Base-by-base conservation (phyloP, 179 eudicot genomes). In the Silene coronaria region DNA sequence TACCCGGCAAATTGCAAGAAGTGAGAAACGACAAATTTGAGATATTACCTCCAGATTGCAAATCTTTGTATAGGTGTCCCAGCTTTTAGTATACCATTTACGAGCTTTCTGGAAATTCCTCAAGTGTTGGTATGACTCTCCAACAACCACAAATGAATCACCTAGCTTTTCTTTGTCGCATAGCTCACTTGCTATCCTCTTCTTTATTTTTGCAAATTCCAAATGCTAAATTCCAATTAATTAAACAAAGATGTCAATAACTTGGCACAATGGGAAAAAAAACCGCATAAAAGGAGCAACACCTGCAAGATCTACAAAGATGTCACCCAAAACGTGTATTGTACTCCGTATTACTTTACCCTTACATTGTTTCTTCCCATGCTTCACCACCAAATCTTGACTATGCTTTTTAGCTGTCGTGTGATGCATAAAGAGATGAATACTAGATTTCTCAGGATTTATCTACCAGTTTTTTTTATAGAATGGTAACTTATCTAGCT, bases 141-240 rank as follows among this genome's bases (percentile, higher is more conserved):
- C 99, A 82, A 92, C 82, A 74, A 75, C 87, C 74, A 89, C 72
- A 80, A 77, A 91, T 34, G 99, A 85, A 81, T 95, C 99, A 51
- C 90, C 80, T 80, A 95, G 65, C 85, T 92, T 95, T 81, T 95
- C 99, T 76, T 89, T 86, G 87, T 92, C 97, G 77, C 87, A 84
- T 21, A 92, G 90, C 70, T 86, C 89, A 67, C 63, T 77, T 71
- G 97, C 99, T 81, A 89, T 81, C 86, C 72, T 82, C 87, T 86
- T 89, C 91, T 92, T 92, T 88, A 74, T 78, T 80, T 86, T 95
- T 38, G 93, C 90, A 78, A 81, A 88, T 61, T 71, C 84, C 46
- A 74, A 83, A 82, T 87, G 90, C 99, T 95, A 82, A 64, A 62
- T 28, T 36, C 60, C 67, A 53, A 1, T 42, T 24, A 21, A 65